Percentiles rank a stretch among this genome's conserved stretches.
These are phyloP conservation scores for Scytalidium sp. DNA, from an alignment of 2,329 filamentous ascomycete species.

Conservation along the genomic window DNA sequence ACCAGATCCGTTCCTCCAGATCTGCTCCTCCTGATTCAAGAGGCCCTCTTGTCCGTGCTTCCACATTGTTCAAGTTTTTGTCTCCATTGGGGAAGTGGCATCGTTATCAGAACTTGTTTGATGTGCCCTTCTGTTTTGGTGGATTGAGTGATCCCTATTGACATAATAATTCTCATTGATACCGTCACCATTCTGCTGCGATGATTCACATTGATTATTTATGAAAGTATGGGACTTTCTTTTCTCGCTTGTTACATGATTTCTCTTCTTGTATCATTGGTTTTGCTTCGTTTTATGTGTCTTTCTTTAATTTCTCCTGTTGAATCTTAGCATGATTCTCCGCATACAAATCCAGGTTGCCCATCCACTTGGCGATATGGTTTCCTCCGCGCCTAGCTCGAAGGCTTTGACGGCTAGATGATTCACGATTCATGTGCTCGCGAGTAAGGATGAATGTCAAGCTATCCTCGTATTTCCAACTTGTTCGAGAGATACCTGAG, in stretches of 20 bases:
- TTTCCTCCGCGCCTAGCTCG: slow-evolving; percentile 20
- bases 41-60: not conserved
- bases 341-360: slow-evolving; percentile 24
- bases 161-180: too few relatives aligned
- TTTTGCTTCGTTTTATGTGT: not conserved
- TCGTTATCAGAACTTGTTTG: not conserved
- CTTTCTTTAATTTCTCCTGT: not conserved
- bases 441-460: slow-evolving; percentile 19
- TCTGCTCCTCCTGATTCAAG: not conserved
- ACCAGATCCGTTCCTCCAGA: not conserved
- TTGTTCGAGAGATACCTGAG: slow-evolving; percentile 3
- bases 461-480: slow-evolving; percentile 15
- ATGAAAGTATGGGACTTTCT: too few relatives aligned
- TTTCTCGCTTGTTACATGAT: not conserved
- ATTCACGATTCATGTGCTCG: slow-evolving; percentile 18
- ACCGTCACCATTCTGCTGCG: too few relatives aligned
- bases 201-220: too few relatives aligned
- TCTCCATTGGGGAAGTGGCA: too few relatives aligned
- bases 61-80: too few relatives aligned
- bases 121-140: not conserved
- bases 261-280: not conserved
- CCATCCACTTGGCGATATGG: slow-evolving; percentile 21
- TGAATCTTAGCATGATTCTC: slow-evolving; percentile 2
- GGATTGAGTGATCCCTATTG: too few relatives aligned
- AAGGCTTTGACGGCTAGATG: slow-evolving; percentile 8